Percentiles rank a stretch among this genome's conserved stretches.
phyloP scores from a whole-genome alignment of 805 yeast species.

The Candida silvicultrix region DNA sequence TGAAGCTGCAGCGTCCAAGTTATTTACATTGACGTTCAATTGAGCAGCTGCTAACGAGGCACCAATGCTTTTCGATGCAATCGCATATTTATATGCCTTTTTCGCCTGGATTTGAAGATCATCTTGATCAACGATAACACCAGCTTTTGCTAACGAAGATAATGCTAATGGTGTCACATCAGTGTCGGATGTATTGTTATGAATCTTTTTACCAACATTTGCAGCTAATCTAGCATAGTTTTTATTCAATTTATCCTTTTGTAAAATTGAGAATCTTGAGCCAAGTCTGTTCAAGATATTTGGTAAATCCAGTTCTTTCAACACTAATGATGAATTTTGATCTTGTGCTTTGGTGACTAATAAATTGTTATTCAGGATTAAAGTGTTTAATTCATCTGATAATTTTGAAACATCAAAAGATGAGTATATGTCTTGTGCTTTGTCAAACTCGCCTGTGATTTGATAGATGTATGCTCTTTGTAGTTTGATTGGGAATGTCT shows the following conservation, averaged over 20 bases:
- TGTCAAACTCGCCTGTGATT: conserved; percentile 27
- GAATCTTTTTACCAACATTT: conserved; percentile 12
- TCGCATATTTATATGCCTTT: conserved; percentile 28
- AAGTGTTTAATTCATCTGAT: conserved; percentile 22
- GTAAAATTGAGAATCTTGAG: conserved; percentile 18
- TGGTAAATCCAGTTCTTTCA: conserved; percentile 28
- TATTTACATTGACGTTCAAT: conserved; percentile 23
- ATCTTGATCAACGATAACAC: conserved; percentile 10
- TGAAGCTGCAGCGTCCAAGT: conserved; percentile 27
- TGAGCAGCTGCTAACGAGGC: conserved; percentile 29
- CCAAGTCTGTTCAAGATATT: conserved; percentile 12
- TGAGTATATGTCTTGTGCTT: conserved; percentile 31
- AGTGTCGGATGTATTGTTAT: conserved; percentile 1
- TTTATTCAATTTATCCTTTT: conserved; percentile 12
- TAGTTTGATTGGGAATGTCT: conserved; percentile 54
- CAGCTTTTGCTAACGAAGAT: conserved; percentile 9
- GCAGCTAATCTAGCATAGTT: conserved; percentile 17
- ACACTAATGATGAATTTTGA: conserved; percentile 17
- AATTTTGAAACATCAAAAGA: conserved; percentile 19
- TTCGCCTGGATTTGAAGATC: conserved; percentile 20
- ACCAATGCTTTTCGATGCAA: conserved; percentile 23
- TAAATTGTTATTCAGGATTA: conserved; percentile 27
- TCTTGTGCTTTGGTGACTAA: conserved; percentile 13
- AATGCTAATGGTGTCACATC: conserved; percentile 13
- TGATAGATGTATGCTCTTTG: conserved; percentile 55